Percentiles rank a stretch among this genome's conserved stretches.
These are phyloP conservation scores for Gleditsia sinensis DNA, from an alignment of 306 rosid species.

Conservation along the genomic window DNA sequence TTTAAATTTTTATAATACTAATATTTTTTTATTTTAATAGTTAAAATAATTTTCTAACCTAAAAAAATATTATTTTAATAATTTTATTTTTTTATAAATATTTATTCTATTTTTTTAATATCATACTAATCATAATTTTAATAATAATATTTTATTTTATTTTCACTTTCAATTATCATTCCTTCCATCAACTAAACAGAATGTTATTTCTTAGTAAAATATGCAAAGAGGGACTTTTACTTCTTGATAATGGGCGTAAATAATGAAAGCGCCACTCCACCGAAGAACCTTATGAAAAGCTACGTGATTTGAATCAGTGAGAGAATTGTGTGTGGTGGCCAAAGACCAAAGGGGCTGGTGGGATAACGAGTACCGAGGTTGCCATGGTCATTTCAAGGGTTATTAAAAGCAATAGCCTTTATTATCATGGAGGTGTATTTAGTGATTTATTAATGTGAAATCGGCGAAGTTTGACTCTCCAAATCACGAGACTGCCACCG, in stretches of 20 bases:
- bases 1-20: no score
- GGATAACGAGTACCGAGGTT: background rate
- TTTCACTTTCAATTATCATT: no score
- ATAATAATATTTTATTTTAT: no score
- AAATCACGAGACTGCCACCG: constrained; percentile 36
- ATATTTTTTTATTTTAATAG: no score
- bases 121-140: no score
- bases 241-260: constrained; percentile 14
- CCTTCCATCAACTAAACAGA: no score
- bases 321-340: background rate
- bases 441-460: constrained; percentile 43
- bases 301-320: constrained; percentile 17
- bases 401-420: constrained; percentile 8
- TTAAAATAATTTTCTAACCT: no score
- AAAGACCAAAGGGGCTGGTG: background rate
- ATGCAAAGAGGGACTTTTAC: background rate
- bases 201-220: no score
- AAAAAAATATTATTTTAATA: no score
- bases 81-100: no score
- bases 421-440: constrained; percentile 27
- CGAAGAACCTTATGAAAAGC: background rate
- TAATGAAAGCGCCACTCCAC: background rate
- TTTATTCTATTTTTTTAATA: no score
- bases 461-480: constrained; percentile 48
- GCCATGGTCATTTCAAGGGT: constrained; percentile 21